Conservation (phyloP, 2,329 filamentous ascomycete species). For the Raffaelea albimanens region DNA sequence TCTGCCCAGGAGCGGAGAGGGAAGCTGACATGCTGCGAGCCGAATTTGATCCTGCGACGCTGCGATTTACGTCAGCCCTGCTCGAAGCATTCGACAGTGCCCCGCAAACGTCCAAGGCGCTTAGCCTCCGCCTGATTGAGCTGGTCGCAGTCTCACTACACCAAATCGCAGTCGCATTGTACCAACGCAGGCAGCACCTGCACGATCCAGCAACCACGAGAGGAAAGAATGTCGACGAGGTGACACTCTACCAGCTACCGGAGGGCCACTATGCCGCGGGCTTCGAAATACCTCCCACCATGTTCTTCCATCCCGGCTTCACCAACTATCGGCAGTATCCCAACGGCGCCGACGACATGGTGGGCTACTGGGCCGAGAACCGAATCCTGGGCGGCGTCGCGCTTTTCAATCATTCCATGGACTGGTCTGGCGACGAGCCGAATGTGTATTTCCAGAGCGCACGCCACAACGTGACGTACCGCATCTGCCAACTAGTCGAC, state of each 20-base stretch:
- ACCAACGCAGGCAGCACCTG: background rate
- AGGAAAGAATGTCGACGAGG: background rate
- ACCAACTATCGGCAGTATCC: slow-evolving; percentile 6
- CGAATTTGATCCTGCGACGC: background rate
- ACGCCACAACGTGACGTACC: background rate
- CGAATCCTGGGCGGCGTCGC: slow-evolving; percentile 20
- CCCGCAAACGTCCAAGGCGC: background rate
- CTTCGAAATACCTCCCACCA: background rate
- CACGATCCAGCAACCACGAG: background rate
- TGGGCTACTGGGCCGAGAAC: slow-evolving; percentile 19
- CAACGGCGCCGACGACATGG: slow-evolving; percentile 11
- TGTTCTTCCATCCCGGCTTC: background rate
- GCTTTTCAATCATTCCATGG: slow-evolving; percentile 14
- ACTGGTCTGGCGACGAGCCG: background rate
- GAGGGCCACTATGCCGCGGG: background rate
- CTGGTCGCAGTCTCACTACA: background rate
- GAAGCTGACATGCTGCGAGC: background rate
- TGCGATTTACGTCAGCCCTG: background rate
- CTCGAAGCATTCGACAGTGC: background rate
- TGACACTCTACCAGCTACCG: background rate
- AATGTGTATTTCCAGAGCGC: background rate
- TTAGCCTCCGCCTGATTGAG: background rate
- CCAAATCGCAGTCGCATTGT: background rate
- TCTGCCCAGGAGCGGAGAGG: background rate
- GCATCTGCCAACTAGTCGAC: background rate